These are phyloP conservation scores for Linnemannia hyalina DNA, from an alignment of 192 early-diverging fungal genomes.

Conservation along the genomic window DNA sequence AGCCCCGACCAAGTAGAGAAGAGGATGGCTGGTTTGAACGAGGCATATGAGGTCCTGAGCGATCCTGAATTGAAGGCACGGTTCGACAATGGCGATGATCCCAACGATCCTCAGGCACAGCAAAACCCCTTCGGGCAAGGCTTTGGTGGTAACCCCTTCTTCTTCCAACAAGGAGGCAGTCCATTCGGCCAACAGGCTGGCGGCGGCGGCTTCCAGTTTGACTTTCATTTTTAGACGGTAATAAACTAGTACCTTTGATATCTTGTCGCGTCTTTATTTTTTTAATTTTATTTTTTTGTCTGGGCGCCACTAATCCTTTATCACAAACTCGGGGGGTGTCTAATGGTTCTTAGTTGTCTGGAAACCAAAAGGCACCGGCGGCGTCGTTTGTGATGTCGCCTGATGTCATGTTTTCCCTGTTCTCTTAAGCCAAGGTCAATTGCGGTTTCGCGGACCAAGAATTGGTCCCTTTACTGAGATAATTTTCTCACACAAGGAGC, in stretches of 20 bases:
- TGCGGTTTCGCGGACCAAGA: too few species aligned
- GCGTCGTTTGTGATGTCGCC: too few species aligned
- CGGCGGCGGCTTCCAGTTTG: conserved; percentile 61
- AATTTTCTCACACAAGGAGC: too few species aligned
- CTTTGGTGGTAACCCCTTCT: conserved; percentile 60
- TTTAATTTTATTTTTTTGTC: too few species aligned
- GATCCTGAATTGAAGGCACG: conserved; percentile 72
- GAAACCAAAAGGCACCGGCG: too few species aligned
- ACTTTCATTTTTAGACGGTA: conserved; percentile 46
- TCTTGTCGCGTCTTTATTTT: background rate
- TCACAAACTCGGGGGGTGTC: too few species aligned
- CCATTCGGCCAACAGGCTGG: conserved; percentile 49
- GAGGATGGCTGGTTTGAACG: conserved; percentile 95
- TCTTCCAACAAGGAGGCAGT: conserved; percentile 69
- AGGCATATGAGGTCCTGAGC: conserved; percentile 90
- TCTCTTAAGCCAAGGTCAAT: too few species aligned
- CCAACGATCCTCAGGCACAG: conserved; percentile 74
- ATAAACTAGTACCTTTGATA: background rate
- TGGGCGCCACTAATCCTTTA: too few species aligned
- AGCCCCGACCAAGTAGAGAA: conserved; percentile 79
- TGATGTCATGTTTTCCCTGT: too few species aligned
- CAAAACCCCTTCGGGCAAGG: conserved; percentile 69
- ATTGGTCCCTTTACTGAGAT: too few species aligned
- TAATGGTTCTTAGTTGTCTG: too few species aligned
- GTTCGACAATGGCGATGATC: conserved; percentile 85